phyloP scores from a whole-genome alignment of 2,329 filamentous ascomycete species.

The Alternaria ventricosa region DNA sequence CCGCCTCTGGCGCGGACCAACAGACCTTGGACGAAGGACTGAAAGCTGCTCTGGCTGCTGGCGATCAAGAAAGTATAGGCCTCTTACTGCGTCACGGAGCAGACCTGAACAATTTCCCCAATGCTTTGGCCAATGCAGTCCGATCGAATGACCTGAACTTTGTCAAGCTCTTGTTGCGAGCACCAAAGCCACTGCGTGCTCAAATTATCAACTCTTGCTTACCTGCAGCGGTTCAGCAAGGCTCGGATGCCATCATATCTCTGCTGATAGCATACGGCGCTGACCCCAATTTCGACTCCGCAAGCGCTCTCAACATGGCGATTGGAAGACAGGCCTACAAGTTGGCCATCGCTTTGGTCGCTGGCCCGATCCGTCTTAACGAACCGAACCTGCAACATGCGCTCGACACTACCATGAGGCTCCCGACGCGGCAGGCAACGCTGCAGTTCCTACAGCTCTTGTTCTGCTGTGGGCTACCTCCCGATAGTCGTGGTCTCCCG shows the following conservation, averaged over 20 bases:
- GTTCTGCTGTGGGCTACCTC: slow-evolving; percentile 42
- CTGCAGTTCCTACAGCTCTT: slow-evolving; percentile 41
- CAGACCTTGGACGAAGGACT: slow-evolving; percentile 43
- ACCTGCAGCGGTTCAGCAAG: slow-evolving; percentile 40
- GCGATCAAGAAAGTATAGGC: slow-evolving; percentile 42
- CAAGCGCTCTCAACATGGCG: slow-evolving; percentile 40
- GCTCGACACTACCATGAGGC: slow-evolving; percentile 38
- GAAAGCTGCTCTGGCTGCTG: slow-evolving; percentile 39
- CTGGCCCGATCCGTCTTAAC: slow-evolving; percentile 34
- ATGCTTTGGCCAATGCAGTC: slow-evolving; percentile 39
- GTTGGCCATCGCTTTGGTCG: slow-evolving; percentile 35
- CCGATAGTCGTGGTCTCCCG: slow-evolving; percentile 33
- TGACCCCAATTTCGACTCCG: slow-evolving; percentile 45
- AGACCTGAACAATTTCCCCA: slow-evolving; percentile 41
- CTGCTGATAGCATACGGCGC: slow-evolving; percentile 43
- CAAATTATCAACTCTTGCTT: slow-evolving; percentile 44
- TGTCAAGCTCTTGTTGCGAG: slow-evolving; percentile 38
- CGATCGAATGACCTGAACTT: slow-evolving; percentile 40
- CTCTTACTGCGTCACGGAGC: slow-evolving; percentile 45
- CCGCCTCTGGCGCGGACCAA: slow-evolving; percentile 44
- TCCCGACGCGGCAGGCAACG: slow-evolving; percentile 35
- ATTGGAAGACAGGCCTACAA: slow-evolving; percentile 41
- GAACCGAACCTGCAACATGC: slow-evolving; percentile 33
- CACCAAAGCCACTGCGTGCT: slow-evolving; percentile 39
- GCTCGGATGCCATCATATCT: slow-evolving; percentile 36